Evolutionary conservation across 306 rosid genomes (phyloP).

Genomic region (Inga laurina): DNA sequence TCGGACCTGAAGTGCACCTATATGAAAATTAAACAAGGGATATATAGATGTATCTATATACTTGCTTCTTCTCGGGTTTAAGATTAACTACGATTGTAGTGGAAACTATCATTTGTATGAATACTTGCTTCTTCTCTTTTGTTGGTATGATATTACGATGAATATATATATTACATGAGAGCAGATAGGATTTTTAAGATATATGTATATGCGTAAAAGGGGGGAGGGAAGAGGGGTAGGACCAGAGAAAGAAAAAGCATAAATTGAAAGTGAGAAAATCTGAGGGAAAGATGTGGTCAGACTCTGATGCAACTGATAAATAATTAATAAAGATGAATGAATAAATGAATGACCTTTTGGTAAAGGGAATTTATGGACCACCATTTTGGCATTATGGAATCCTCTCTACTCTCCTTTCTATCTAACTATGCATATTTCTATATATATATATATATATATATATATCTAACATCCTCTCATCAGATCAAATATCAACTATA

Average conservation of each 20-base stretch:
- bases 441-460: no score
- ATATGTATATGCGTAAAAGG: background rate
- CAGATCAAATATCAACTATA: background rate
- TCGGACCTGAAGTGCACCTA: background rate
- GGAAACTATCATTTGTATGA: background rate
- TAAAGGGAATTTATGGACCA: constrained; percentile 82
- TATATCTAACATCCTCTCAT: background rate
- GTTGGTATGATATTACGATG: background rate
- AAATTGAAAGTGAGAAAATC: constrained; percentile 47
- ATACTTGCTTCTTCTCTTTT: background rate
- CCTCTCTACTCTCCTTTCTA: background rate
- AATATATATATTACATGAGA: background rate
- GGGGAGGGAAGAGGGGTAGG: background rate
- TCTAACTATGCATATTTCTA: background rate
- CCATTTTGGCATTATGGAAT: constrained; percentile 59
- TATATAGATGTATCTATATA: no score
- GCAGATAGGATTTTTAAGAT: constrained; percentile 2
- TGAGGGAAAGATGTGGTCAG: constrained; percentile 56
- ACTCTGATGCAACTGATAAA: background rate
- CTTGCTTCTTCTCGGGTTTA: background rate
- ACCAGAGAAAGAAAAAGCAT: background rate
- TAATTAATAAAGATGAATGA: background rate
- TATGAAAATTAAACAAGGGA: background rate
- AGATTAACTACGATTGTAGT: background rate
- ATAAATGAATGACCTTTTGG: constrained; percentile 47